Evolutionary conservation across 257 asterid genomes (phyloP).

Genomic region (Cruciata laevipes): DNA sequence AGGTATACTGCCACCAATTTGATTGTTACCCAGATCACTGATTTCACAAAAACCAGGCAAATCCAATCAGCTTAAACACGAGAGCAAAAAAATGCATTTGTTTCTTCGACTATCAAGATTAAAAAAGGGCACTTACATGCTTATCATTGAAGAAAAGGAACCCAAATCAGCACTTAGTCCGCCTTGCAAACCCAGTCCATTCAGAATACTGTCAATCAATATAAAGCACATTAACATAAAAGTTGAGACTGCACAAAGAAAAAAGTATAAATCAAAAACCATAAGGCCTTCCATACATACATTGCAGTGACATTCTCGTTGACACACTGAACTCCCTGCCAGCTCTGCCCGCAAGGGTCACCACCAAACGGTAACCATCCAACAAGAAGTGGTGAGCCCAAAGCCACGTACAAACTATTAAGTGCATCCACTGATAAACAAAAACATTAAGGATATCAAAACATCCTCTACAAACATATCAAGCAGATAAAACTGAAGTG

Average conservation of each 20-base stretch:
- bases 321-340: conserved; percentile 93
- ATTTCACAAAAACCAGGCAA: conserved; percentile 13
- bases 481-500: neutral
- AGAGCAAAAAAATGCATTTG: neutral
- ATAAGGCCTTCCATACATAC: conserved; percentile 47
- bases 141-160: conserved; percentile 54
- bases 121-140: conserved; percentile 41
- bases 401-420: conserved; percentile 51
- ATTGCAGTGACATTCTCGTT: conserved; percentile 59
- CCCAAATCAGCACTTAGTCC: conserved; percentile 51
- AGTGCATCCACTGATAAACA: conserved; percentile 66
- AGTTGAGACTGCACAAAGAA: neutral
- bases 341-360: conserved; percentile 82
- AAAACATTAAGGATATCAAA: neutral
- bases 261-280: no score
- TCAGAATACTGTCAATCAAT: conserved; percentile 41
- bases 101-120: neutral
- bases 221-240: neutral
- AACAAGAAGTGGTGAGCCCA: conserved; percentile 60
- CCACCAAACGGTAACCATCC: conserved; percentile 78
- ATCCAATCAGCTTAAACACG: neutral
- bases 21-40: conserved; percentile 82
- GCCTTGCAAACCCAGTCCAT: conserved; percentile 59
- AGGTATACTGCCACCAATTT: conserved; percentile 79
- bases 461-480: neutral